Evolutionary conservation across 2,329 filamentous ascomycete species (phyloP).

Genomic region (Lecanicillium sp.): DNA sequence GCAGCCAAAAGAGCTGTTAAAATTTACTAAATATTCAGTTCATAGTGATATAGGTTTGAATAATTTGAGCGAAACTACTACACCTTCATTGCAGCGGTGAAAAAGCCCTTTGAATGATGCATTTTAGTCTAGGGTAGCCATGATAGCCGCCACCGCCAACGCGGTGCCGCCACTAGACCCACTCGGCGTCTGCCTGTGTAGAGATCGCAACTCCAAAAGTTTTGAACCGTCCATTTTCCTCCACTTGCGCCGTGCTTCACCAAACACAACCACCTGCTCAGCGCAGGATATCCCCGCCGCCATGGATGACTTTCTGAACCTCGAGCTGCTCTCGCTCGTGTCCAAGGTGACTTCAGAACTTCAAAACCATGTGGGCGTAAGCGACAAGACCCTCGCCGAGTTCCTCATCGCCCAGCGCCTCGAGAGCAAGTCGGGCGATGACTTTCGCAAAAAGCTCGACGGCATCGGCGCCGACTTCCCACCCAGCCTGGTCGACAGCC

Average conservation of each 20-base stretch:
- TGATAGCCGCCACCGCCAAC: too few relatives aligned
- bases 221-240: slow-evolving; percentile 1
- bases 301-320: slow-evolving; percentile 87
- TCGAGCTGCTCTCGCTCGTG: slow-evolving; percentile 90
- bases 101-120: too few relatives aligned
- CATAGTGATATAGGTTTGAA: too few relatives aligned
- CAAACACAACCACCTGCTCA: slow-evolving; percentile 1
- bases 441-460: slow-evolving; percentile 71
- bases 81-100: too few relatives aligned
- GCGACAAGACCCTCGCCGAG: slow-evolving; percentile 91
- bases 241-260: background rate
- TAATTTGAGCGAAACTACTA: too few relatives aligned
- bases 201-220: slow-evolving; percentile 2
- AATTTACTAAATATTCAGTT: too few relatives aligned
- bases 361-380: slow-evolving; percentile 86
- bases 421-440: slow-evolving; percentile 59
- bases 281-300: slow-evolving; percentile 13
- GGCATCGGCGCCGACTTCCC: slow-evolving; percentile 77
- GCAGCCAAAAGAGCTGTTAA: too few relatives aligned
- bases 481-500: slow-evolving; percentile 77
- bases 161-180: background rate
- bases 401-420: slow-evolving; percentile 89
- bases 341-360: slow-evolving; percentile 92
- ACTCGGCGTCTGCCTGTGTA: slow-evolving; percentile 1
- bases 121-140: too few relatives aligned